phyloP scores from a whole-genome alignment of 257 asterid species.

The Striga asiatica region DNA sequence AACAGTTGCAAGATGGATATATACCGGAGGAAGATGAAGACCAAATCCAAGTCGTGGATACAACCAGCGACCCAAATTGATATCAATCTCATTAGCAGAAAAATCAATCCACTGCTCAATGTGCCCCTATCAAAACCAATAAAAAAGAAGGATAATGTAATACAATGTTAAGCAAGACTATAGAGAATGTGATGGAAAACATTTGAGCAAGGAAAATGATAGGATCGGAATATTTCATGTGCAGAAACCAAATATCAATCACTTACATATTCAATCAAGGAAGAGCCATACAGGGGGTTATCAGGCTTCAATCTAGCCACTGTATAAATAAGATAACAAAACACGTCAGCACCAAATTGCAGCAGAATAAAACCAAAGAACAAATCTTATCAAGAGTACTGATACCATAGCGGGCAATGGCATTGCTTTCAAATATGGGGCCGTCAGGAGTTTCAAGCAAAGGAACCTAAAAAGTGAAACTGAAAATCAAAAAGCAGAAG shows the following conservation, averaged over 20 bases:
- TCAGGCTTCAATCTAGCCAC: slow-evolving; percentile 45
- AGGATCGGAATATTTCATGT: background rate
- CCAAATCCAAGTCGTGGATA: slow-evolving; percentile 51
- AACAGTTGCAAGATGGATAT: background rate
- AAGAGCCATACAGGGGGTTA: slow-evolving; percentile 56
- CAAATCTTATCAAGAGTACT: background rate
- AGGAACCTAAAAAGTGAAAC: slow-evolving; percentile 38
- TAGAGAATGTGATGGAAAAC: background rate
- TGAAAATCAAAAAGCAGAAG: background rate
- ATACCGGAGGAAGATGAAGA: slow-evolving; percentile 44
- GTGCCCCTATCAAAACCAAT: slow-evolving; percentile 31
- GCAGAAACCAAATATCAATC: background rate
- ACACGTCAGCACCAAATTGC: slow-evolving; percentile 1
- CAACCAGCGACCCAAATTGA: slow-evolving; percentile 37
- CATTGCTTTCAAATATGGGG: slow-evolving; percentile 68
- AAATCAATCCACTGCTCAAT: slow-evolving; percentile 86
- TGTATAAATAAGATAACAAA: slow-evolving; percentile 14
- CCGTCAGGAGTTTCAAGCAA: slow-evolving; percentile 89
- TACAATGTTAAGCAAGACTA: background rate
- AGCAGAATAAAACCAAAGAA: background rate
- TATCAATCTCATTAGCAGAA: slow-evolving; percentile 54
- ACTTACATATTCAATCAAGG: slow-evolving; percentile 59
- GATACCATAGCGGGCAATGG: slow-evolving; percentile 81
- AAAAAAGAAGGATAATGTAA: background rate
- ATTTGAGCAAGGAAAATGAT: background rate